phyloP scores from a whole-genome alignment of 225 moss, liverwort and hornwort genomes.

The Thuidium tamariscinum region DNA sequence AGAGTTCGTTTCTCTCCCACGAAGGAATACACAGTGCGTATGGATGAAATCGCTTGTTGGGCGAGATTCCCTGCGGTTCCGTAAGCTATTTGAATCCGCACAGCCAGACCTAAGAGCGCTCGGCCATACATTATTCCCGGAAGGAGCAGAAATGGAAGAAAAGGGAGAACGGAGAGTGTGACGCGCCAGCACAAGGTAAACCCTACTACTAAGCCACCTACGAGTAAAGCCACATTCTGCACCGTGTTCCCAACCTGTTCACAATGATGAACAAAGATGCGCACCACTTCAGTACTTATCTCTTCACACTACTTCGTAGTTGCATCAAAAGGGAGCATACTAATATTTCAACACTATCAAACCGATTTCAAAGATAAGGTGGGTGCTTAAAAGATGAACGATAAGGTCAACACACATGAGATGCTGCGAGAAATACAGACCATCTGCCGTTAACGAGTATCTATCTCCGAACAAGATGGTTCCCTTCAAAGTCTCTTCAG shows the following conservation, averaged over 20 bases:
- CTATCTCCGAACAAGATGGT: background rate
- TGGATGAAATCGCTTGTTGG: slow-evolving; percentile 54
- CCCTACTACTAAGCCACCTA: slow-evolving; percentile 20
- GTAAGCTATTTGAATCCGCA: slow-evolving; percentile 31
- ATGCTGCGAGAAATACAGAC: background rate
- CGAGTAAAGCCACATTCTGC: slow-evolving; percentile 29
- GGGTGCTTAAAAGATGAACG: background rate
- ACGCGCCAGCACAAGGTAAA: slow-evolving; percentile 29
- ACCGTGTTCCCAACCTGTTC: slow-evolving; percentile 35
- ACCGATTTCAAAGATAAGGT: background rate
- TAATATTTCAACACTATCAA: background rate
- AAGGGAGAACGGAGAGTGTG: slow-evolving; percentile 26
- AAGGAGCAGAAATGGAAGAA: slow-evolving; percentile 43
- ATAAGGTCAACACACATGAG: background rate
- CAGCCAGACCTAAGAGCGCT: slow-evolving; percentile 31
- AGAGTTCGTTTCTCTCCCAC: slow-evolving; percentile 48
- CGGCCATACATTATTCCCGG: slow-evolving; percentile 44
- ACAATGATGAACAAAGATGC: background rate
- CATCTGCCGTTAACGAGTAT: background rate
- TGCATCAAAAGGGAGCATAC: background rate
- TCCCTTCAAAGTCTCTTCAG: background rate
- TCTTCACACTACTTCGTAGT: background rate
- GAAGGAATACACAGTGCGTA: slow-evolving; percentile 65
- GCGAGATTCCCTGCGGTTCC: slow-evolving; percentile 17
- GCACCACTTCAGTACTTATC: background rate